Evolutionary conservation across 1,284 basidiomycete genomes (phyloP), one percentile per base, ranked within the genome.

Genomic region (Puccinia triticina): DNA sequence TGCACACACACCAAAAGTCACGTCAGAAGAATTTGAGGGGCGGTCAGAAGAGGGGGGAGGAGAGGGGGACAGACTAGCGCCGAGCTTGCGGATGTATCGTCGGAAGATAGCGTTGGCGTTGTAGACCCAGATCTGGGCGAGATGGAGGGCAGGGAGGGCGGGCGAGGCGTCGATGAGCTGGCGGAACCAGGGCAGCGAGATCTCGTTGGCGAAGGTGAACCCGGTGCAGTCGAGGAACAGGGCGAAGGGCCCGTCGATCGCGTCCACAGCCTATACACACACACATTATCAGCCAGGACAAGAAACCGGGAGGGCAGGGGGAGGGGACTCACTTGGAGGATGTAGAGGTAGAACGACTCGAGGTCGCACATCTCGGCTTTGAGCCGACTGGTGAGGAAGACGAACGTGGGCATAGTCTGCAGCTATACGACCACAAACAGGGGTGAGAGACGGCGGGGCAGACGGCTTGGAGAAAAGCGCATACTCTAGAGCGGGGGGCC

Each of bases 181-280:
- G 10, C 59, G 43, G 29, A 83, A 72, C 83, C 83, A 83, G 4
- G 71, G 69, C 16, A 83, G n/a, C 34, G 73, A 79, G 53, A 78
- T 79, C 40, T 75, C 76, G 37, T 78, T 75, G 32, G 14, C 55
- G 10, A 46, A 34, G 1, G 77, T 37, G 37, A 85, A 84, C 8
- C 77, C 71, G 12, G 84, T 84, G 55, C 83, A 84, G 57, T 85
- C 84, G 5, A 85, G 26, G 59, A 85, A 82, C 16, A 85, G 11
- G 16, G 84, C 83, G 48, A 77, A 83, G 10, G 75, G 83, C 2
- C 73, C 84, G 3, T 89, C 16, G 21, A 89, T 86, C 14, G 88
- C 87, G 16, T 88, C 89, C 34, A 89, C 85, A 29, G 86, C 89
- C 88, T 89, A 61, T 84, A 48, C 61, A 46, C 34, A 29, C 61